These are phyloP conservation scores for Boletellus sp. DNA, from an alignment of 768 basidiomycete species.

Conservation along the genomic window DNA sequence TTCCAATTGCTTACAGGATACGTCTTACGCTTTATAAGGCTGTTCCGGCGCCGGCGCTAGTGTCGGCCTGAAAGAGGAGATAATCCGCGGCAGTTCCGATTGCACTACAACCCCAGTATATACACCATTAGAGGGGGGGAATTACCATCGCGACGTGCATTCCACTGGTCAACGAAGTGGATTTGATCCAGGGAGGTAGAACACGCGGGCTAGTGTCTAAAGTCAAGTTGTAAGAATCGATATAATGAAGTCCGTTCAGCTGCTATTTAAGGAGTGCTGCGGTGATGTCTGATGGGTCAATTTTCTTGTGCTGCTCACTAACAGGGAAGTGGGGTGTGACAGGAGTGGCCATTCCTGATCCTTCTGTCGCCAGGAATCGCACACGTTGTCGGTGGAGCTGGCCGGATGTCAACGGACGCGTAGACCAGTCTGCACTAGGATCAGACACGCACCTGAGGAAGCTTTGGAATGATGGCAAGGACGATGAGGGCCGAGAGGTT, in stretches of 20 bases:
- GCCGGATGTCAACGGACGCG: conserved; percentile 13
- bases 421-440: conserved; percentile 3
- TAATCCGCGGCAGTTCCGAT: conserved; percentile 14
- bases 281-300: conserved; percentile 38
- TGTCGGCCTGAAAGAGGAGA: conserved; percentile 10
- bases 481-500: conserved; percentile 77
- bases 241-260: conserved; percentile 13
- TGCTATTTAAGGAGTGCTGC: conserved; percentile 44
- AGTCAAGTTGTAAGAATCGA: conserved; percentile 5
- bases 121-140: conserved; percentile 32
- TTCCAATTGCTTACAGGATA: conserved; percentile 15
- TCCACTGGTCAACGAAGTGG: conserved; percentile 14
- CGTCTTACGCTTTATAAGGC: conserved; percentile 30
- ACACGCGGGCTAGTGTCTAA: conserved; percentile 18
- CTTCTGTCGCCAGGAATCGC: conserved; percentile 65
- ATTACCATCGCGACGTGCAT: conserved; percentile 25
- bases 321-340: conserved; percentile 54
- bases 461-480: conserved; percentile 87
- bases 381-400: conserved; percentile 83
- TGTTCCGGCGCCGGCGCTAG: background rate
- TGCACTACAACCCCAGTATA: conserved; percentile 28
- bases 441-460: conserved; percentile 70
- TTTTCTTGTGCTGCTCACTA: conserved; percentile 38
- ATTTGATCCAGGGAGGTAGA: conserved; percentile 10
- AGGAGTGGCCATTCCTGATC: conserved; percentile 66